Evolutionary conservation across 305 asterid genomes (phyloP).

Genomic region (Andrographis paniculata): DNA sequence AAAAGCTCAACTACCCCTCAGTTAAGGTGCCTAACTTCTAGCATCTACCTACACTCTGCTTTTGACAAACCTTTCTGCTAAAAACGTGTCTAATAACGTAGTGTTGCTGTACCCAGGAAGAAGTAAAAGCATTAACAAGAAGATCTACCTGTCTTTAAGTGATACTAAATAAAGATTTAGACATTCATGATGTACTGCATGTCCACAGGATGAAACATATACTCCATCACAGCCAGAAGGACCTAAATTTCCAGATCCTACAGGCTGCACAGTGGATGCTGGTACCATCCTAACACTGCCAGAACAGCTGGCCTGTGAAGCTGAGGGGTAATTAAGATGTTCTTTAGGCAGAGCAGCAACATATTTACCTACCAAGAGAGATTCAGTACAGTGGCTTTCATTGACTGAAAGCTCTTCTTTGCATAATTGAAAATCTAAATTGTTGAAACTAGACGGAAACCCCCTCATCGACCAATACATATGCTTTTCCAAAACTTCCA

Average conservation of each 20-base stretch:
- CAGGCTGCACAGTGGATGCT: slow-evolving; percentile 21
- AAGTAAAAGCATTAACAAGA: slow-evolving; percentile 4
- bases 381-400: slow-evolving; percentile 27
- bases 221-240: slow-evolving; percentile 77
- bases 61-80: too few species aligned
- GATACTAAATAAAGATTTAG: slow-evolving; percentile 86
- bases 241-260: slow-evolving; percentile 50
- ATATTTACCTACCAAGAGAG: slow-evolving; percentile 73
- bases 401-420: slow-evolving; percentile 22
- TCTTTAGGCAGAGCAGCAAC: slow-evolving; percentile 67
- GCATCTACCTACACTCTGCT: too few species aligned
- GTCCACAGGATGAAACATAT: slow-evolving; percentile 90
- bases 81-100: slow-evolving; percentile 7
- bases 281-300: slow-evolving; percentile 27
- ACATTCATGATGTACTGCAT: slow-evolving; percentile 98
- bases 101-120: slow-evolving; percentile 12
- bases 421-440: slow-evolving; percentile 21
- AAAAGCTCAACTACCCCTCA: too few species aligned
- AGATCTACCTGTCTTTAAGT: slow-evolving; percentile 81
- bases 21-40: too few species aligned
- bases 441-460: slow-evolving; percentile 24
- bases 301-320: slow-evolving; percentile 35
- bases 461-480: slow-evolving; percentile 43
- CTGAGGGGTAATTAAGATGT: slow-evolving; percentile 45
- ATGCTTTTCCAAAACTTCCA: slow-evolving; percentile 58